Conservation (phyloP, 352 stramenopile genomes). For the Hyaloperonospora arabidopsidis region DNA sequence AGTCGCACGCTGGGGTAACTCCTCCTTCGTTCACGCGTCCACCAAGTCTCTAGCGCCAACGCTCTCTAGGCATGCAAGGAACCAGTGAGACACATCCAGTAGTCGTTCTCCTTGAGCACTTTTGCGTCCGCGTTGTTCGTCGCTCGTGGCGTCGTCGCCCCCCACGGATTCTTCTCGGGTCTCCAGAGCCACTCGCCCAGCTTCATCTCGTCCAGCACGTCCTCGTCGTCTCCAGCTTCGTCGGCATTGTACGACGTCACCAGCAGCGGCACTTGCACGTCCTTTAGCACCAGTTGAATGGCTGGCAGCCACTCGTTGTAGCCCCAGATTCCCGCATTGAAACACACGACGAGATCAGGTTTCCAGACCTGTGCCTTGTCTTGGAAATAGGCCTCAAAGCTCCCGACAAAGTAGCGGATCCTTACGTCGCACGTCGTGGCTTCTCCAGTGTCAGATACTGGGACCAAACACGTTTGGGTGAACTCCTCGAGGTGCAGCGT, state of each 20-base stretch:
- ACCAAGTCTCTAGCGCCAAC: neutral
- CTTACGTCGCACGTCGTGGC: conserved; percentile 29
- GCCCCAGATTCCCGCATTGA: conserved; percentile 83
- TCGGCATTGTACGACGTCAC: conserved; percentile 83
- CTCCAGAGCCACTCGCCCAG: conserved; percentile 60
- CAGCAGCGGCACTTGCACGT: conserved; percentile 49
- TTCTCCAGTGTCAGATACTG: conserved; percentile 1
- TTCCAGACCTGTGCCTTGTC: conserved; percentile 37
- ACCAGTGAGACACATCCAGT: conserved; percentile 71
- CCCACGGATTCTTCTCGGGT: conserved; percentile 58
- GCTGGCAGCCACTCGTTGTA: conserved; percentile 83
- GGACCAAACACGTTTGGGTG: conserved; percentile 14
- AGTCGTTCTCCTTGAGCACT: conserved; percentile 68
- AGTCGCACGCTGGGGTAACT: neutral
- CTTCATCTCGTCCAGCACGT: conserved; percentile 53
- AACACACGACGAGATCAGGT: conserved; percentile 66
- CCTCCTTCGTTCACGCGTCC: neutral
- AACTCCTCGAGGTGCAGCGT: conserved; percentile 36
- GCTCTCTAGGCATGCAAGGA: conserved; percentile 4
- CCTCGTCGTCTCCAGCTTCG: conserved; percentile 72
- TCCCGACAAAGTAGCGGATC: conserved; percentile 62
- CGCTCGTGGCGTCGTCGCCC: conserved; percentile 34
- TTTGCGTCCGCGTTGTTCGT: conserved; percentile 53
- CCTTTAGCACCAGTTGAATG: conserved; percentile 51
- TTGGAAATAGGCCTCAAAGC: conserved; percentile 50